phyloP scores from a whole-genome alignment of 306 rosid species.

The Leucaena leucocephala region DNA sequence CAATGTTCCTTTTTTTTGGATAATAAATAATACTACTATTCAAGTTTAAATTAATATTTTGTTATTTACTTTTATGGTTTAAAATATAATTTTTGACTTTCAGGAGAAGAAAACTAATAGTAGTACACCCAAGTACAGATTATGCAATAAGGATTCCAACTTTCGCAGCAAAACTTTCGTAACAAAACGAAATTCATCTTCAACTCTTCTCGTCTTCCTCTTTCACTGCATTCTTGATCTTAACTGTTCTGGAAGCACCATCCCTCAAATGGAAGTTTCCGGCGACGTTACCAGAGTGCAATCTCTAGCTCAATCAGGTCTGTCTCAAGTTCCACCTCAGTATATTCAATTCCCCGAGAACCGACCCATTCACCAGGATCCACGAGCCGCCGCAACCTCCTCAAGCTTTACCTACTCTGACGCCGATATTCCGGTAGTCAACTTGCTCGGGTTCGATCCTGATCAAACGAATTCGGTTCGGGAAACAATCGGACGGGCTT shows the following conservation, averaged over 20 bases:
- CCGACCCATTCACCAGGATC: conserved; percentile 33
- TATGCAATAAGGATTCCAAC: too few species aligned
- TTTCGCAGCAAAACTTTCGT: background rate
- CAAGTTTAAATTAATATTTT: too few species aligned
- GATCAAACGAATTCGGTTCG: conserved; percentile 38
- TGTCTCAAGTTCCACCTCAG: conserved; percentile 63
- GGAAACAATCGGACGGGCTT: conserved; percentile 53
- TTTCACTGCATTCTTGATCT: background rate
- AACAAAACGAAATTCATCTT: background rate
- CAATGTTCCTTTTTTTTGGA: too few species aligned
- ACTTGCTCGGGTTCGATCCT: conserved; percentile 56
- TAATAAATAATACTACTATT: too few species aligned
- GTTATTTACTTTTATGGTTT: too few species aligned
- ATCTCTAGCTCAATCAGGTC: conserved; percentile 54
- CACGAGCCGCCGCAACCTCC: background rate
- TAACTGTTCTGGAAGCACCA: background rate
- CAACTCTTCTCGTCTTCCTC: background rate
- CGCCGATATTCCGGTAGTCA: conserved; percentile 51
- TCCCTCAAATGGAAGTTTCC: conserved; percentile 42
- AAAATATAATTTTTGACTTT: too few species aligned
- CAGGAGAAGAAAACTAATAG: too few species aligned
- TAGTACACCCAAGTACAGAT: too few species aligned
- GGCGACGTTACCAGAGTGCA: conserved; percentile 65
- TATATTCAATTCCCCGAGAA: conserved; percentile 60
- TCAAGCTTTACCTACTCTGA: conserved; percentile 4